Base-by-base conservation (phyloP, 2,329 filamentous ascomycete genomes). In the Xylariaceae sp. region DNA sequence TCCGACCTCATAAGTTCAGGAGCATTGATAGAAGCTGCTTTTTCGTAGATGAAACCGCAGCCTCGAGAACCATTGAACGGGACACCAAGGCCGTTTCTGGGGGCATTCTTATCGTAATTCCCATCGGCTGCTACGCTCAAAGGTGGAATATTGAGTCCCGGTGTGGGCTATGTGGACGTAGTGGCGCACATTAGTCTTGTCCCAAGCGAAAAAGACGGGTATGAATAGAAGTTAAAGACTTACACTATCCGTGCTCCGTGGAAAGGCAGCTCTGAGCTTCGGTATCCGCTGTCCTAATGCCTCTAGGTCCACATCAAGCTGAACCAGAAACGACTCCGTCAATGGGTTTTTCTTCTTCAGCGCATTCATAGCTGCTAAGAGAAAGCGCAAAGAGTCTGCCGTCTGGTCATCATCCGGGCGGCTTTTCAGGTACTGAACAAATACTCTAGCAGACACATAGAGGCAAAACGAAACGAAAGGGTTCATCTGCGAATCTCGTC, bases 401-500 rank as follows among this genome's bases (percentile, higher is more conserved):
- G 83, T 88, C 70, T 84, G 88, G 66, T 79, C 83, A 70, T 97
- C 92, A 29, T 92, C 86, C 0, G 92, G 90, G n/a, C 87, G 81
- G 53, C 88, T 94, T 71, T 95, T 96, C n/a, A 97, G 78, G 65
- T 95, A 96, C 68, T 97, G 92, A 7, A 97, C 87, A 66, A 97
- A 97, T 0, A 97, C 92, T 48, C 94, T 83, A 19, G 92, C 89
- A 10, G 92, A 88, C n/a, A 97, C 92, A 64, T 96, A 97, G 41
- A 99, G 80, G 67, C 91, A 96, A 71, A 97, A 97, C 0, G 90
- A 91, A 63, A 95, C 87, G 68, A 96, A 97, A 0, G 92, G 90
- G 62, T 96, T 96, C 83, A 96, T 89, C 90, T 96, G 56, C 1
- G 57, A 36, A 18, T 9, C 15, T 34, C 6, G 40, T 57, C 3